These are phyloP conservation scores for Ceratobasidium sp. DNA, from an alignment of 1,284 basidiomycete species.

Conservation along the genomic window DNA sequence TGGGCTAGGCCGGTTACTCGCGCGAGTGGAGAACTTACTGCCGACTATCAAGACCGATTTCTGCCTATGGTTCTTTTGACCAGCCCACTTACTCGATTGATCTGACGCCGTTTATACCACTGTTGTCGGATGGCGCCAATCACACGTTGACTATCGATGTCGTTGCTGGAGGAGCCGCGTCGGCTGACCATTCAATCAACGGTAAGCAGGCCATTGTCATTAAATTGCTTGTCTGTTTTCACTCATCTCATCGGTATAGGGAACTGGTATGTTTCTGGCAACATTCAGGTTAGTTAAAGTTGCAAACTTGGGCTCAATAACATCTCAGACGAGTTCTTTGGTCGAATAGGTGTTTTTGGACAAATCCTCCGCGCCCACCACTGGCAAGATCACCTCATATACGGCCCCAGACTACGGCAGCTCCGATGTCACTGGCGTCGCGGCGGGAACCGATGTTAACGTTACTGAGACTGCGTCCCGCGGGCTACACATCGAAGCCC, in stretches of 20 bases:
- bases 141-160: conserved; percentile 81
- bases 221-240: neutral
- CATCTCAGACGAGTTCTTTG: neutral
- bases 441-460: conserved; percentile 59
- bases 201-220: conserved; percentile 48
- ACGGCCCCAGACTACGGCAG: conserved; percentile 69
- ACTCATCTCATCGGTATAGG: conserved; percentile 33
- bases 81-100: conserved; percentile 84
- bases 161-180: conserved; percentile 67
- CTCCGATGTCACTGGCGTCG: conserved; percentile 63
- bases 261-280: conserved; percentile 83
- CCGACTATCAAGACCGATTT: conserved; percentile 70
- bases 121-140: conserved; percentile 74
- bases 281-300: conserved; percentile 65
- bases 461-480: conserved; percentile 69
- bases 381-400: conserved; percentile 73
- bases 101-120: conserved; percentile 81
- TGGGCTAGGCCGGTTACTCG: conserved; percentile 54
- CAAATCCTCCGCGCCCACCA: conserved; percentile 71
- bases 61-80: conserved; percentile 82
- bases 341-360: conserved; percentile 66
- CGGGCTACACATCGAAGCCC: conserved; percentile 68
- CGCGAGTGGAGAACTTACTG: neutral
- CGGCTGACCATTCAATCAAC: conserved; percentile 73
- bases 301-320: neutral